Evolutionary conservation across 208 protist species (phyloP), one percentile per base, ranked within the genome.

Genomic region (Balamuthia mandrillaris): DNA sequence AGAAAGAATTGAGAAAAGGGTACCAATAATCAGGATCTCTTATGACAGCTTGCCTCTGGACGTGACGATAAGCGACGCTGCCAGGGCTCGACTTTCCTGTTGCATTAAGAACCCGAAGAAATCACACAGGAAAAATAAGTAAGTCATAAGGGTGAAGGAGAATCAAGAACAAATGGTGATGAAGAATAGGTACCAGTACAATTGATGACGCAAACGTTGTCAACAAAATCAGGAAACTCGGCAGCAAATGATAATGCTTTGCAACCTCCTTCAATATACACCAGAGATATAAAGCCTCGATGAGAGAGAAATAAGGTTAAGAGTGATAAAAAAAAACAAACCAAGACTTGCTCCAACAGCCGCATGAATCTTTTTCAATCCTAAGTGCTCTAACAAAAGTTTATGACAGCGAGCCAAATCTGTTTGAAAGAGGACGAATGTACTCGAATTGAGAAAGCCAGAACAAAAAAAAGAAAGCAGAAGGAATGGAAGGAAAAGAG

Each of bases 121-220:
- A 33, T 45, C 12, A 27, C 29, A 60, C 24, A 27, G 29, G 52
- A 60, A 4, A 27, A n/a, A 60, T 60, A n/a, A 60, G 29, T 60
- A 60, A 31, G 4, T 60, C 24, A n/a, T 27, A 60, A 6, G 24
- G 5, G 3, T 60, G 52, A 60, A 60, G 1, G 52, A 3, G 4
- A 3, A 60, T 60, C 52, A 24, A 7, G 1, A 27, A 1, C 63
- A 44, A 4, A 72, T 41, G n/a, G 10, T n/a, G 12, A 31, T 1
- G 0, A n/a, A n/a, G n/a, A n/a, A n/a, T n/a, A n/a, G 21, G 18
- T 81, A 81, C 74, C 74, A 7, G 74, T 82, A 52, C 74, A 82
- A 24, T 47, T 66, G 31, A 82, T 82, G n/a, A 82, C 74, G 41
- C 74, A 82, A 3, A 82, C 51, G 37, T 82, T 82, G 56, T 82